Base-by-base conservation (phyloP, 495 filamentous ascomycete species). In the Penicillium atrosanguineum region DNA sequence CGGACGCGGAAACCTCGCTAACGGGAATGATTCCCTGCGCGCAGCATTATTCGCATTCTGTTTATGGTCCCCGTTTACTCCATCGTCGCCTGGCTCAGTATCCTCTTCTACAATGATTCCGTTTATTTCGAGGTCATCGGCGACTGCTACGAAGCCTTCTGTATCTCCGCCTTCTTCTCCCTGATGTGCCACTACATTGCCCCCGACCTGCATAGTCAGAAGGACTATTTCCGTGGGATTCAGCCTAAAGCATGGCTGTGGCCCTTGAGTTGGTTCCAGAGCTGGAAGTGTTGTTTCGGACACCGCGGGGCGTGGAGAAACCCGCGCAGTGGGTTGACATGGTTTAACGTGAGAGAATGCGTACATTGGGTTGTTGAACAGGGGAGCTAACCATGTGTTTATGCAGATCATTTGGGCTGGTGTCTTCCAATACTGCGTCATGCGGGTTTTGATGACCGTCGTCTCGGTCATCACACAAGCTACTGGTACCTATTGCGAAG, bases 111-210 rank as follows among this genome's bases (percentile, higher is more conserved):
- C 48, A 82, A 82, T 69, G 83, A 93, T 56, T 83, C 87, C 14
- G 82, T 95, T 36, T 96, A 95, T 67, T 95, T 87, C 66, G 76
- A 87, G 57, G 85, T 95, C 28, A 62, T 91, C 46, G 83, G 87
- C 55, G 85, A 95, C 63, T 95, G 89, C 69, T 95, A 95, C 69
- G 91, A 96, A 74, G 90, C 91, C 5, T 94, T 96, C 61, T 88
- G 90, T 40, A 93, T 96, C 53, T 86, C 89, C 29, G 87, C 86
- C 50, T 96, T 96, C 78, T 96, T 96, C 69, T 82, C 88, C n/a
- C 77, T 96, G 19, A 69, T 95, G 61, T 95, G 91, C 64, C 80
- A 87, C 65, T 95, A 95, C 63, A 83, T 91, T 52, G 88, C 84
- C 7, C 89, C 88, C 19, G 82, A 86, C 59, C 71, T 96, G 25